Conservation (phyloP, 768 basidiomycete species). For the Tulasnella sp. region DNA sequence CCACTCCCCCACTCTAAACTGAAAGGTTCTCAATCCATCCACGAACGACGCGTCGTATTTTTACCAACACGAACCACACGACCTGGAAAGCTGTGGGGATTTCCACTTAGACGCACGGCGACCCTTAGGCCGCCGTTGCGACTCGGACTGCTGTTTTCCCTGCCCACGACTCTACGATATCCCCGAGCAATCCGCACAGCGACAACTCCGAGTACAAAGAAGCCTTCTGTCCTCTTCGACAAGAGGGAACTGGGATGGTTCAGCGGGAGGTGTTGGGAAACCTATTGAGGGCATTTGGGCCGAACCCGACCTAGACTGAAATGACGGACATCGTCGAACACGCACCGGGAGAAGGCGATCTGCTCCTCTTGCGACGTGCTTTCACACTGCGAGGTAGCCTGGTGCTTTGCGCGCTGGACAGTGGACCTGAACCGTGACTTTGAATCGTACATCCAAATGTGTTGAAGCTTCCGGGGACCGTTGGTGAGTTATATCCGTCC, state of each 20-base stretch:
- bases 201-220: slow-evolving; percentile 75
- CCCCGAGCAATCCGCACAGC: slow-evolving; percentile 1
- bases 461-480: too few species aligned
- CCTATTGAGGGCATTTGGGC: slow-evolving; percentile 84
- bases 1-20: not conserved
- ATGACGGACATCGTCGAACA: too few species aligned
- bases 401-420: too few species aligned
- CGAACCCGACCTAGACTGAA: too few species aligned
- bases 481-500: too few species aligned
- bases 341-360: too few species aligned
- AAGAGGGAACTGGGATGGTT: slow-evolving; percentile 87
- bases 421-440: too few species aligned
- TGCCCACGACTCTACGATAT: not conserved
- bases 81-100: not conserved
- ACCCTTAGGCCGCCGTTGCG: not conserved
- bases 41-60: not conserved
- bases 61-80: not conserved
- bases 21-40: not conserved
- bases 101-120: not conserved
- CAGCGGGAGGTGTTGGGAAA: slow-evolving; percentile 85
- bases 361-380: too few species aligned
- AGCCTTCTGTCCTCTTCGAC: slow-evolving; percentile 95
- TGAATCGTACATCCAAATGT: too few species aligned
- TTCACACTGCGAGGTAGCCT: too few species aligned
- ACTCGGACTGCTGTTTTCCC: not conserved